Percentiles rank a stretch among this genome's conserved stretches.
phyloP scores from a whole-genome alignment of 805 yeast species.

The Kuraishia ogatae region DNA sequence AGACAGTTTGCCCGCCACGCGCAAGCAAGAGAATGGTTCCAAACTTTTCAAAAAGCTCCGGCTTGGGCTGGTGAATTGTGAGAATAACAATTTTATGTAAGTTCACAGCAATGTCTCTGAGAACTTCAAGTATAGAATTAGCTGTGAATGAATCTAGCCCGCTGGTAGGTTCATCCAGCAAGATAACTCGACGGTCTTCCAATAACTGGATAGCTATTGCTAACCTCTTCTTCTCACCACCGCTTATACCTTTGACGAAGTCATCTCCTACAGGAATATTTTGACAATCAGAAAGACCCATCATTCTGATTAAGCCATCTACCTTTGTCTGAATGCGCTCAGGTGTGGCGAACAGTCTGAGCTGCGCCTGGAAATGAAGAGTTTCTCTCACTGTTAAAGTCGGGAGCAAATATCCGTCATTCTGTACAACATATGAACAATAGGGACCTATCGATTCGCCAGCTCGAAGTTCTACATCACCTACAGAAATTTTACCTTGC shows the following conservation, averaged over 20 bases:
- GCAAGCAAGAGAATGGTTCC: constrained; percentile 57
- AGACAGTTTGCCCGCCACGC: constrained; percentile 55
- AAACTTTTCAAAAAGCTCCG: constrained; percentile 50
- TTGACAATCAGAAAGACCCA: constrained; percentile 61
- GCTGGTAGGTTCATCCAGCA: constrained; percentile 76
- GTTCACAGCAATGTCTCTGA: constrained; percentile 38
- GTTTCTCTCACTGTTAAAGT: constrained; percentile 70
- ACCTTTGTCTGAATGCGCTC: constrained; percentile 22
- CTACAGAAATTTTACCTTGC: constrained; percentile 31
- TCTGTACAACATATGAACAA: constrained; percentile 67
- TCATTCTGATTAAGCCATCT: constrained; percentile 39
- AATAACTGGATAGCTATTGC: constrained; percentile 66
- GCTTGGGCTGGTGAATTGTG: constrained; percentile 73
- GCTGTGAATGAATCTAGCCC: constrained; percentile 72
- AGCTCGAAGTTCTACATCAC: constrained; percentile 23
- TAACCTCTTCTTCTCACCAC: constrained; percentile 68
- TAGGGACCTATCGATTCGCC: constrained; percentile 18
- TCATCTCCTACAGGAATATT: constrained; percentile 53
- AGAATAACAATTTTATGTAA: constrained; percentile 53
- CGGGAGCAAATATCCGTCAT: constrained; percentile 56
- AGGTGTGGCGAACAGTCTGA: constrained; percentile 33
- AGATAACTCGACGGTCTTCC: constrained; percentile 52
- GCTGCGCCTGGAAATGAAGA: constrained; percentile 51
- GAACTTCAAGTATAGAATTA: constrained; percentile 44
- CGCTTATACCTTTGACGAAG: constrained; percentile 45